Conservation (phyloP, 257 asterid genomes). For the Scutellaria barbata region DNA sequence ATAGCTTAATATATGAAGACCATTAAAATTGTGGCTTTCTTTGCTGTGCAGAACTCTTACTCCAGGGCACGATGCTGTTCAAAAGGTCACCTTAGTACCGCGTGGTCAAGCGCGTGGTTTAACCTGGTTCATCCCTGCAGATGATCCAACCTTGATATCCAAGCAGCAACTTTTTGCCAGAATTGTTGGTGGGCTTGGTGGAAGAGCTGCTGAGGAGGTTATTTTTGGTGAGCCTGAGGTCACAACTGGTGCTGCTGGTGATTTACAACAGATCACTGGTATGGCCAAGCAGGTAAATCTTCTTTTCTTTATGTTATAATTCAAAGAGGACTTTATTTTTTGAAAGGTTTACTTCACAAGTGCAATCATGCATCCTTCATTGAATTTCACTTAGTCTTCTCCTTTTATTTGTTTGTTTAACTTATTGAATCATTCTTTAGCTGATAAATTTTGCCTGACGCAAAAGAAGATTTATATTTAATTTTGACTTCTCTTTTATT, state of each 20-base stretch:
- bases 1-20: not conserved
- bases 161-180: slow-evolving; percentile 96
- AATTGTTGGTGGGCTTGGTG: slow-evolving; percentile 98
- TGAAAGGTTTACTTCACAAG: not conserved
- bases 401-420: no score
- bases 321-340: not conserved
- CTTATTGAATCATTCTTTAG: not conserved
- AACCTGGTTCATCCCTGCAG: slow-evolving; percentile 98
- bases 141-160: slow-evolving; percentile 96
- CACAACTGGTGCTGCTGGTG: slow-evolving; percentile 97
- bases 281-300: slow-evolving; percentile 85
- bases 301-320: not conserved
- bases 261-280: slow-evolving; percentile 93
- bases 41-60: slow-evolving; percentile 78
- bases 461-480: no score
- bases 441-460: no score
- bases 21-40: slow-evolving; percentile 8
- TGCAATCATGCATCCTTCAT: not conserved
- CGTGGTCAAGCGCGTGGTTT: slow-evolving; percentile 99
- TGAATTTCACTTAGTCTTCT: no score
- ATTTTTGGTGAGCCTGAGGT: slow-evolving; percentile 98
- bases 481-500: no score
- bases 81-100: slow-evolving; percentile 90
- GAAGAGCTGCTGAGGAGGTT: slow-evolving; percentile 97
- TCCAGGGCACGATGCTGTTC: slow-evolving; percentile 97